A percentile compares a stretch with the other conserved stretches of the same genome.
Conservation (phyloP, 768 basidiomycete species). For the Pulveroboletus ravenelii region DNA sequence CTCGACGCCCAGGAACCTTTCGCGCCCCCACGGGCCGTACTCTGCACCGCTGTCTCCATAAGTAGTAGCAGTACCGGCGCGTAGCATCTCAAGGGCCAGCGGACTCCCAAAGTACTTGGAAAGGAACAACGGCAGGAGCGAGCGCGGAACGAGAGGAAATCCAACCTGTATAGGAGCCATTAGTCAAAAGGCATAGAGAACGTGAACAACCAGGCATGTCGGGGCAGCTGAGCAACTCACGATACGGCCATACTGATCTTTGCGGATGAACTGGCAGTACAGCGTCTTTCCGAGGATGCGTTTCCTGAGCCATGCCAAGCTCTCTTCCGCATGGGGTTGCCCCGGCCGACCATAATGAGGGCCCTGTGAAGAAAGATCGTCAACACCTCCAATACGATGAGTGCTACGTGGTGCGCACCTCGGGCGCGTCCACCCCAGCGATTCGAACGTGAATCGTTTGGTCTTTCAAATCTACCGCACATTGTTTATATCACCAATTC, state of each 20-base stretch:
- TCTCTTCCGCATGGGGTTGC: slow-evolving; percentile 73
- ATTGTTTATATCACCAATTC: not conserved
- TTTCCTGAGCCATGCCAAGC: slow-evolving; percentile 63
- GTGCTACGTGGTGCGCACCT: slow-evolving; percentile 45
- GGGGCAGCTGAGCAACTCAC: slow-evolving; percentile 41
- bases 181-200: no score
- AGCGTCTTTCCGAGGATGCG: slow-evolving; percentile 55
- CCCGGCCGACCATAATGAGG: slow-evolving; percentile 79
- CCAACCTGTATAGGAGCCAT: no score
- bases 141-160: slow-evolving; percentile 48
- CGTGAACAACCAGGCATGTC: not conserved
- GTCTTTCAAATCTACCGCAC: slow-evolving; percentile 58
- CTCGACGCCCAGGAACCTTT: slow-evolving; percentile 58
- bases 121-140: slow-evolving; percentile 47
- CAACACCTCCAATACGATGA: no score
- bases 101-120: slow-evolving; percentile 37
- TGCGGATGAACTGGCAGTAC: slow-evolving; percentile 65
- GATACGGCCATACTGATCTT: slow-evolving; percentile 81
- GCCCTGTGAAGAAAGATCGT: slow-evolving; percentile 38
- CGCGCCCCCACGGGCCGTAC: slow-evolving; percentile 68
- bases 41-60: slow-evolving; percentile 79
- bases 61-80: slow-evolving; percentile 67
- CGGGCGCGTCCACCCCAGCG: slow-evolving; percentile 90
- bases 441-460: slow-evolving; percentile 85
- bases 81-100: slow-evolving; percentile 71